Percentiles rank a stretch among this genome's conserved stretches.
phyloP scores from a whole-genome alignment of 1,139 yeast genomes.

The Debaryomyces udenii region DNA sequence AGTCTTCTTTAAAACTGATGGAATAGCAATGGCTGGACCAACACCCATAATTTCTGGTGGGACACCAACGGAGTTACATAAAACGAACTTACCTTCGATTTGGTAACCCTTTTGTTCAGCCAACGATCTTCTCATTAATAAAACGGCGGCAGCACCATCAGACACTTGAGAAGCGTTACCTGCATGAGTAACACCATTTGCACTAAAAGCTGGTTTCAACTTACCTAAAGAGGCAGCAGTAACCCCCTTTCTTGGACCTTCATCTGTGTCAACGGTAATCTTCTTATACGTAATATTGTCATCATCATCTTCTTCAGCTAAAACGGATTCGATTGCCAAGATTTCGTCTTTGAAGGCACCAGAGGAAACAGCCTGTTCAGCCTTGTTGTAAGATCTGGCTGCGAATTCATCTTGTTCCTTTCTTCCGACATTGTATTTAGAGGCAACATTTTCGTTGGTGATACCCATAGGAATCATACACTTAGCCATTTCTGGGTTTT shows the following conservation, averaged over 20 bases:
- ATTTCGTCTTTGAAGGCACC: conserved; percentile 87
- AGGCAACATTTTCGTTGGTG: conserved; percentile 45
- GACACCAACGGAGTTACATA: conserved; percentile 80
- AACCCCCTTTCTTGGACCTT: conserved; percentile 89
- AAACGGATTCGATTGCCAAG: conserved; percentile 66
- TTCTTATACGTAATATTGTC: conserved; percentile 44
- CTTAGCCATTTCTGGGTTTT: conserved; percentile 33
- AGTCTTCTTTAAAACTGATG: conserved; percentile 68
- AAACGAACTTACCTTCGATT: conserved; percentile 73
- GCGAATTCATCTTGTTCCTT: conserved; percentile 84
- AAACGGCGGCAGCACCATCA: conserved; percentile 92
- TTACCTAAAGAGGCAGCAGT: conserved; percentile 75
- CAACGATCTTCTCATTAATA: conserved; percentile 83
- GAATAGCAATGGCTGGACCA: conserved; percentile 95
- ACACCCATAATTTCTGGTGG: conserved; percentile 98
- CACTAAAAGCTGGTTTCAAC: conserved; percentile 84
- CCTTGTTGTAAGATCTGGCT: conserved; percentile 80
- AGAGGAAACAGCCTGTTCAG: conserved; percentile 67
- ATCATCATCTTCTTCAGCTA: conserved; percentile 54
- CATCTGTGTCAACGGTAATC: conserved; percentile 69
- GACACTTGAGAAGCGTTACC: conserved; percentile 94
- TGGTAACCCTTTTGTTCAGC: conserved; percentile 75
- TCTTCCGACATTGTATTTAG: conserved; percentile 65
- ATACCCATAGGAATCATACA: conserved; percentile 77
- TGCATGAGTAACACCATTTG: conserved; percentile 85